phyloP scores from a whole-genome alignment of 108 stramenopile genomes.

The Phaeodactylum tricornutum region DNA sequence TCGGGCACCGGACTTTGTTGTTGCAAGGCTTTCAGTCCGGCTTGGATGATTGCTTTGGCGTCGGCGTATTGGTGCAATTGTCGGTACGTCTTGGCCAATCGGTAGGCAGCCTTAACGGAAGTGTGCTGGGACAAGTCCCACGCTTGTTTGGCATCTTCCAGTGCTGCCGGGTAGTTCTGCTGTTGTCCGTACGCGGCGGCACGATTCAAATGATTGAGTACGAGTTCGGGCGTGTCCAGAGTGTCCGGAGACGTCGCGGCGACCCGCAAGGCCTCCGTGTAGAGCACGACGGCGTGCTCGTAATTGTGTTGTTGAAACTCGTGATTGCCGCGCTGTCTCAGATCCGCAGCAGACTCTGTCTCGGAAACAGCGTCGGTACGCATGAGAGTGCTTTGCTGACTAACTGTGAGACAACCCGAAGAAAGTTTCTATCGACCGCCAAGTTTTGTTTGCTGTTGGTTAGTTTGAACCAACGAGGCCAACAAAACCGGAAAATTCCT shows the following conservation, averaged over 20 bases:
- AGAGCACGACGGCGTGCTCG: constrained; percentile 28
- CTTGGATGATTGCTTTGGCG: constrained; percentile 30
- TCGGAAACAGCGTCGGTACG: too few relatives aligned
- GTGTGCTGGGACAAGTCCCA: constrained; percentile 13
- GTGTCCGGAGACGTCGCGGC: background rate
- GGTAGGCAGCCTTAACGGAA: constrained; percentile 26
- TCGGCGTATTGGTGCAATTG: constrained; percentile 32
- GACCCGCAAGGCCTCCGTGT: constrained; percentile 22
- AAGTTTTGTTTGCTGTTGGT: too few relatives aligned
- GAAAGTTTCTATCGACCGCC: too few relatives aligned
- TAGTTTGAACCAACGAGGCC: too few relatives aligned
- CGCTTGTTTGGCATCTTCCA: constrained; percentile 44
- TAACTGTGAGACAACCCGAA: too few relatives aligned
- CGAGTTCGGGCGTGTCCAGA: constrained; percentile 19
- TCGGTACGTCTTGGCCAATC: constrained; percentile 62
- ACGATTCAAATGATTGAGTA: constrained; percentile 66
- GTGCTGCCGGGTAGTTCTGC: constrained; percentile 48
- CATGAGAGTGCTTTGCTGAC: too few relatives aligned
- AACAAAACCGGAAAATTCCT: too few relatives aligned
- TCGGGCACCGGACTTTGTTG: background rate
- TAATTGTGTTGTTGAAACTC: constrained; percentile 31
- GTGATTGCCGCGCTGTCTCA: constrained; percentile 40
- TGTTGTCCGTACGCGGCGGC: constrained; percentile 62
- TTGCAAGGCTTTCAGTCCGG: constrained; percentile 5
- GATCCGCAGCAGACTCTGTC: constrained; percentile 32